Evolutionary conservation across 2,329 filamentous ascomycete species (phyloP).

Genomic region (Neobulgaria alba): DNA sequence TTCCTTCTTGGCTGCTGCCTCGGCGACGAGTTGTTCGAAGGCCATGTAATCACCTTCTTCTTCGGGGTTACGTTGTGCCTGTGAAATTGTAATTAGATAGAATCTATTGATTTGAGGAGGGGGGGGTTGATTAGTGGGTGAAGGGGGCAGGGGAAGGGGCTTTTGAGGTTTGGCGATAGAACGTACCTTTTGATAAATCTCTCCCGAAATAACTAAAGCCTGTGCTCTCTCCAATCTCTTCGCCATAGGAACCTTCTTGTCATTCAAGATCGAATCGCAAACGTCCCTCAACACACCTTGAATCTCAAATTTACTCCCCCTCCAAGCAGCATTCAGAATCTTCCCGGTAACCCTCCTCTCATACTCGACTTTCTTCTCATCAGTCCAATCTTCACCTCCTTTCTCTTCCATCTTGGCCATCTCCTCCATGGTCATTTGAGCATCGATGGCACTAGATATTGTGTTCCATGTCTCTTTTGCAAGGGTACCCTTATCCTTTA

Average conservation of each 20-base stretch:
- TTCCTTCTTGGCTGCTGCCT: slow-evolving; percentile 92
- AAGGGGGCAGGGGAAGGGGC: too few relatives aligned
- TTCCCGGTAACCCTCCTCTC: slow-evolving; percentile 95
- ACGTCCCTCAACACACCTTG: slow-evolving; percentile 92
- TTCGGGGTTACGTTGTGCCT: slow-evolving; percentile 84
- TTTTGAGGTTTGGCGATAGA: too few relatives aligned
- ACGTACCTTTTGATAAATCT: slow-evolving; percentile 77
- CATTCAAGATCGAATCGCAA: slow-evolving; percentile 77
- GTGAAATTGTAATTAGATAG: slow-evolving; percentile 8
- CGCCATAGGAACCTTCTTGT: slow-evolving; percentile 66
- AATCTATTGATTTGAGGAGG: neutral
- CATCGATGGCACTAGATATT: slow-evolving; percentile 90
- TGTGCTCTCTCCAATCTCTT: slow-evolving; percentile 90
- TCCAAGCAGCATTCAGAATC: slow-evolving; percentile 93
- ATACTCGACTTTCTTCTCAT: slow-evolving; percentile 92
- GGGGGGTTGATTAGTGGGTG: neutral
- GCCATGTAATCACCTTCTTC: slow-evolving; percentile 99
- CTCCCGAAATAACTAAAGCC: slow-evolving; percentile 78
- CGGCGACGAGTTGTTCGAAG: slow-evolving; percentile 95
- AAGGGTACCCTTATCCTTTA: slow-evolving; percentile 93
- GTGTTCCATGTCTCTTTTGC: slow-evolving; percentile 99
- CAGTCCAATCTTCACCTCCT: slow-evolving; percentile 95
- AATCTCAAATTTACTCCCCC: slow-evolving; percentile 95
- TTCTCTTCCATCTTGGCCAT: slow-evolving; percentile 95
- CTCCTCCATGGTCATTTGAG: slow-evolving; percentile 97